Conservation (phyloP, 306 rosid species). For the Mimosa pudica region DNA sequence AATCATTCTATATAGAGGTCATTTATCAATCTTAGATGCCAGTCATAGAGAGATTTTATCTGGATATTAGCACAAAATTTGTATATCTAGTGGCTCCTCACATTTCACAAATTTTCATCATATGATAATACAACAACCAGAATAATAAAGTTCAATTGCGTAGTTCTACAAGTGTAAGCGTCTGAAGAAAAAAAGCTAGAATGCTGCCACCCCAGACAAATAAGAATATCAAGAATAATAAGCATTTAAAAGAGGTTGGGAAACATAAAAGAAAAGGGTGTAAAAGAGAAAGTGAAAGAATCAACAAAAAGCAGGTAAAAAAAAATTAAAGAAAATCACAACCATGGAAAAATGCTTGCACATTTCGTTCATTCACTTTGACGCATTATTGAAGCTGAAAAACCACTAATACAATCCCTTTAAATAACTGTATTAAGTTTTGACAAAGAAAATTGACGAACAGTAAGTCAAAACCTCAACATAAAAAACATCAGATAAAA, state of each 20-base stretch:
- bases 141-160: slow-evolving; percentile 8
- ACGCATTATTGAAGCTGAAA: not conserved
- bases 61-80: slow-evolving; percentile 18
- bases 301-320: not conserved
- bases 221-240: not conserved
- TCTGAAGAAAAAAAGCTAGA: not conserved
- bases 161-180: not conserved
- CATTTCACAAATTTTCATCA: not conserved
- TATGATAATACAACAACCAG: slow-evolving; percentile 4
- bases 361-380: not conserved
- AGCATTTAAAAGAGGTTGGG: not conserved
- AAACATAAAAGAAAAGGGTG: not conserved
- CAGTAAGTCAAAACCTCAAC: not conserved
- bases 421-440: not conserved
- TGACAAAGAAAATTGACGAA: not conserved
- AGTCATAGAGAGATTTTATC: slow-evolving; percentile 5
- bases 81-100: not conserved
- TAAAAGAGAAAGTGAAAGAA: not conserved
- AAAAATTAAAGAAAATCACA: not conserved
- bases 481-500: not conserved
- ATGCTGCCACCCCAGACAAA: not conserved
- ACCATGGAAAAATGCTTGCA: not conserved
- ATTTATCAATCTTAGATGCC: slow-evolving; percentile 20
- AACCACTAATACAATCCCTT: not conserved
- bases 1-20: not conserved